phyloP scores from a whole-genome alignment of 2,329 filamentous ascomycete species.

The Ascochyta lentis region DNA sequence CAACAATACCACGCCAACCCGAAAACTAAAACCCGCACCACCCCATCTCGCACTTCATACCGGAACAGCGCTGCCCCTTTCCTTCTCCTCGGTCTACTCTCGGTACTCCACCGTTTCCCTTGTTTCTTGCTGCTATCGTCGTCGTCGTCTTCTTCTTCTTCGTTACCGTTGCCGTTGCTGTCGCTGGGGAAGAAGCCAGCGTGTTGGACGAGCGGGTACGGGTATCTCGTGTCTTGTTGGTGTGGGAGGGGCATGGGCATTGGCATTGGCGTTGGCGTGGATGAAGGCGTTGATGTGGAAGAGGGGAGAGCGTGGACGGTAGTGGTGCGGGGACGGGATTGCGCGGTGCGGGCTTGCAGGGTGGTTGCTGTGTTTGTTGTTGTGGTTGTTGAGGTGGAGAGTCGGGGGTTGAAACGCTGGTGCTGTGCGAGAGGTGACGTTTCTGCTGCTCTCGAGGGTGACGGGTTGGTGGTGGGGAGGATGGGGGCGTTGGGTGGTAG shows the following conservation, averaged over 20 bases:
- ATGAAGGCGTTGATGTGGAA: too few relatives aligned
- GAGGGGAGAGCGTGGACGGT: too few relatives aligned
- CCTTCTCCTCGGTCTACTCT: conserved; percentile 47
- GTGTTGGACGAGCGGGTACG: conserved; percentile 50
- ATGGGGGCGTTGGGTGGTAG: conserved; percentile 24
- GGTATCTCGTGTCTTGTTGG: conserved; percentile 24
- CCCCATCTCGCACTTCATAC: conserved; percentile 66
- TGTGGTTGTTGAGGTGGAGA: conserved; percentile 15
- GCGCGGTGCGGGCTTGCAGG: conserved; percentile 38
- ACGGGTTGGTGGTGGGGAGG: conserved; percentile 35
- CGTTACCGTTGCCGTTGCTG: conserved; percentile 1
- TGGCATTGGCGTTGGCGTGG: neutral
- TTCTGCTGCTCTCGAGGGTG: neutral
- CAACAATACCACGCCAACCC: conserved; percentile 70
- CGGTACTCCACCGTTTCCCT: conserved; percentile 32
- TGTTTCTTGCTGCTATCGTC: conserved; percentile 32
- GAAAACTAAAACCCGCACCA: conserved; percentile 69
- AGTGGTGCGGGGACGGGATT: conserved; percentile 24
- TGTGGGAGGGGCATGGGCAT: conserved; percentile 24
- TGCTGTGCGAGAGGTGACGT: neutral
- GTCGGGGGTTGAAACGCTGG: neutral
- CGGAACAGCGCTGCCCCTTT: conserved; percentile 54
- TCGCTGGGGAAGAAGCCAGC: conserved; percentile 49
- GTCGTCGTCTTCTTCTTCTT: conserved; percentile 20
- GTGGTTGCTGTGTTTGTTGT: conserved; percentile 25